Percentiles rank a stretch among this genome's conserved stretches.
These are phyloP conservation scores for Neopestalotiopsis sp. DNA, from an alignment of 2,329 filamentous ascomycete species.

Conservation along the genomic window DNA sequence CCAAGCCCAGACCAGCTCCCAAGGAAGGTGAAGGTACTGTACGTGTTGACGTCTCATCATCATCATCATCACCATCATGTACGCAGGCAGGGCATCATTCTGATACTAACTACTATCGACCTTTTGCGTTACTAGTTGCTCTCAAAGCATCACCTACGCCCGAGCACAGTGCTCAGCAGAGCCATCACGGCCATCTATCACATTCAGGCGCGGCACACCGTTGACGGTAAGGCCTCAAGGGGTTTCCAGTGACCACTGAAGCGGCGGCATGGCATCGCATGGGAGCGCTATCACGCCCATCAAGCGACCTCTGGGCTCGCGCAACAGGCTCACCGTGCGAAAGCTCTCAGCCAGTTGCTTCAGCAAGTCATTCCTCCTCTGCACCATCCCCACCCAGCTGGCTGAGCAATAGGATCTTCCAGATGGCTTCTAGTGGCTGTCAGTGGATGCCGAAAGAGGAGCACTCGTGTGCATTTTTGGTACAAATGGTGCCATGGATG, in stretches of 20 bases:
- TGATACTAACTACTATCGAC: background rate
- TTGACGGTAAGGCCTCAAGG: constrained; percentile 14
- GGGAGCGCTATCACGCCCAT: constrained; percentile 17
- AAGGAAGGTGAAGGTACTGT: too few relatives aligned
- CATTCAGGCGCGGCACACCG: constrained; percentile 10
- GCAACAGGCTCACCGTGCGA: constrained; percentile 13
- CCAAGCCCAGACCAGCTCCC: background rate
- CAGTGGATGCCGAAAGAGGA: constrained; percentile 16
- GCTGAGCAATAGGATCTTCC: constrained; percentile 20
- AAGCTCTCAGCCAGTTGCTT: constrained; percentile 15
- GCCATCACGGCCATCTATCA: background rate
- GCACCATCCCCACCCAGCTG: constrained; percentile 17
- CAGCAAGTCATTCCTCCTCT: constrained; percentile 1
- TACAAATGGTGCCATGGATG: constrained; percentile 4
- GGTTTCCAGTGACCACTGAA: constrained; percentile 11
- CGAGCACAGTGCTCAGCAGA: constrained; percentile 11
- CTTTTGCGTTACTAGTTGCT: background rate
- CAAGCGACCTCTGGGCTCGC: constrained; percentile 13
- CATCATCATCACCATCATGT: too few relatives aligned
- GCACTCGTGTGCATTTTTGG: constrained; percentile 19
- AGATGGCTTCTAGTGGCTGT: constrained; percentile 19
- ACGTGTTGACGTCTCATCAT: too few relatives aligned
- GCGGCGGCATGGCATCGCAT: background rate
- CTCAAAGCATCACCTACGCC: background rate
- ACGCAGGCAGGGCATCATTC: too few relatives aligned